Percentiles rank a stretch among this genome's conserved stretches.
Conservation (phyloP, 2,329 filamentous ascomycete genomes). For the Neofusicoccum cordaticola region DNA sequence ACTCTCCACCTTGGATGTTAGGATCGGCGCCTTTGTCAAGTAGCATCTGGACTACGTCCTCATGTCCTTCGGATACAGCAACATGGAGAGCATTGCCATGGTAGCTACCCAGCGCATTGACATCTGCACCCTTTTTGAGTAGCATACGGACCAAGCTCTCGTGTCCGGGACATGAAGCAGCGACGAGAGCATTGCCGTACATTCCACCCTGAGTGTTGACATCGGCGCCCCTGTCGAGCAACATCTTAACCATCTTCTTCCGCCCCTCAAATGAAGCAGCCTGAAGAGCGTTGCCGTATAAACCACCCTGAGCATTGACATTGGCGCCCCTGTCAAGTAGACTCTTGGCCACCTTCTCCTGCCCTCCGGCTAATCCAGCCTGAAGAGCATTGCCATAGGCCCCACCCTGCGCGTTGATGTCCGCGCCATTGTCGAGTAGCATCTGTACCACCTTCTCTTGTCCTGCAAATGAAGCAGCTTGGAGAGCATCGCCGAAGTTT, state of each 20-base stretch:
- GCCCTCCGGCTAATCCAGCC: conserved; percentile 21
- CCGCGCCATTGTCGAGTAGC: conserved; percentile 18
- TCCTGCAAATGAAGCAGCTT: conserved; percentile 4
- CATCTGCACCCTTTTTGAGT: too few species aligned
- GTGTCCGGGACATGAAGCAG: background rate
- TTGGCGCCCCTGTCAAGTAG: conserved; percentile 27
- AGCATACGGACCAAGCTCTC: too few species aligned
- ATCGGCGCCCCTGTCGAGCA: conserved; percentile 27
- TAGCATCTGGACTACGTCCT: too few species aligned
- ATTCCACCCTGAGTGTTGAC: conserved; percentile 21
- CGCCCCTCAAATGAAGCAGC: conserved; percentile 22
- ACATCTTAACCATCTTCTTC: conserved; percentile 20
- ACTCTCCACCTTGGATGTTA: background rate
- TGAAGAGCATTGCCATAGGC: conserved; percentile 22
- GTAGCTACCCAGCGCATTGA: too few species aligned
- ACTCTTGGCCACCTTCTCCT: conserved; percentile 21
- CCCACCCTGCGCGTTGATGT: conserved; percentile 21
- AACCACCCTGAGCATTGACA: conserved; percentile 21
- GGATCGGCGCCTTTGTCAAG: conserved; percentile 21
- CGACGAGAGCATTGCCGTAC: conserved; percentile 23
- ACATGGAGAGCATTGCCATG: background rate
- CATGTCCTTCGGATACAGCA: too few species aligned
- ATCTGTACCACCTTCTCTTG: background rate
- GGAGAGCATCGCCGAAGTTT: background rate
- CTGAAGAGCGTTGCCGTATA: conserved; percentile 23